Percentiles rank a stretch among this genome's conserved stretches.
phyloP scores from a whole-genome alignment of 306 rosid genomes.

The Mucuna pruriens region DNA sequence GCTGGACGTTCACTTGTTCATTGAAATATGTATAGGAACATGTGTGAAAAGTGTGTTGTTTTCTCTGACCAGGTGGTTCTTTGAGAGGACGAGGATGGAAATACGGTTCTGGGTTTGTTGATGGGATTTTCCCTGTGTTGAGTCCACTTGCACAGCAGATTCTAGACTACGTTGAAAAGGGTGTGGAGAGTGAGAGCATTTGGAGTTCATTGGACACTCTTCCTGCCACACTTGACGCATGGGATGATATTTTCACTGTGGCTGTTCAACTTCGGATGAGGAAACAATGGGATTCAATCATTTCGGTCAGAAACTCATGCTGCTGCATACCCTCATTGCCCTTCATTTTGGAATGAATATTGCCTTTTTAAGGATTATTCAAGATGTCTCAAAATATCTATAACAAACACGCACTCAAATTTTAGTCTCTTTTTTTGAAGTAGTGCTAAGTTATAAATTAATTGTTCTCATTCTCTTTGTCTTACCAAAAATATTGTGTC shows the following conservation, averaged over 20 bases:
- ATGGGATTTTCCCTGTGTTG: conserved; percentile 87
- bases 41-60: conserved; percentile 34
- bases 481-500: neutral
- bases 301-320: conserved; percentile 60
- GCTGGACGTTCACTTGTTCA: neutral
- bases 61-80: conserved; percentile 76
- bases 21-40: conserved; percentile 28
- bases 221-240: conserved; percentile 70
- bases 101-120: conserved; percentile 96
- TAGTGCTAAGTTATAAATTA: neutral
- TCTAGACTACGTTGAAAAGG: conserved; percentile 66
- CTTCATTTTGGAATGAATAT: neutral
- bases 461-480: neutral
- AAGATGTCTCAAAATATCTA: neutral
- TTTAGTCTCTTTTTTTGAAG: neutral
- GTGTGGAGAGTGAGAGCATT: conserved; percentile 52
- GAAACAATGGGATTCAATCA: conserved; percentile 78
- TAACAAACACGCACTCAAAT: neutral
- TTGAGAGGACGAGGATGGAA: conserved; percentile 93
- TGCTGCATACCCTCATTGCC: neutral
- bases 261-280: conserved; percentile 87
- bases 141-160: conserved; percentile 72
- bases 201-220: conserved; percentile 72
- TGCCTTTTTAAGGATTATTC: neutral
- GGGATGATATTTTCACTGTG: conserved; percentile 88